Base-by-base conservation (phyloP, 176 grass and related monocot species). In the Stipa capillata region DNA sequence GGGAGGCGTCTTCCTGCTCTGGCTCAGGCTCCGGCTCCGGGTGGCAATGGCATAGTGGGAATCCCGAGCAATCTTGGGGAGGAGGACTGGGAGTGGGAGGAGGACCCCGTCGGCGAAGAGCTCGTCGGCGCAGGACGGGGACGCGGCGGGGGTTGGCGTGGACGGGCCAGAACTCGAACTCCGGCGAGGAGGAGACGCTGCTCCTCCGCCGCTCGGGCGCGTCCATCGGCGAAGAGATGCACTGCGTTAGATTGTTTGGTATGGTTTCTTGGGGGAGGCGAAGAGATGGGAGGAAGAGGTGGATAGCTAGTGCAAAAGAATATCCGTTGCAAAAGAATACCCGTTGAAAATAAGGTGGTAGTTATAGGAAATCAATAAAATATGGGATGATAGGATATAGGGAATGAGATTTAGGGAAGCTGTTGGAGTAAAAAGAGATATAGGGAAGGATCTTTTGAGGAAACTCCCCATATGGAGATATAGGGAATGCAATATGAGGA, bases 121-220 rank as follows among this genome's bases (percentile, higher is more conserved):
- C n/a, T n/a, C n/a, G n/a, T n/a, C 94, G 5, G 94, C 94, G 23
- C 80, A 76, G 66, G 85, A 85, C 1, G 80, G 77, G 5, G 77
- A 63, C 1, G 75, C 35, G 18, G 63, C 54, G n/a, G 29, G 83
- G 73, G 64, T 82, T 74, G 45, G 80, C 54, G 62, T 76, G 74
- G 66, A 88, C 32, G 20, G 85, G 74, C 90, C 94, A 97, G 86
- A 97, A 97, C 73, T 90, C 74, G 80, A 97, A 97, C 73, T 97
- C 94, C 10, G 85, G 62, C 1, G 88, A 93, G 35, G 87, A 89
- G 48, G 83, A 80, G 9, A 58, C 55, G 69, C 83, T 92, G 37
- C 86, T 92, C 48, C 88, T 34, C 61, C 84, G 56, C 50, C n/a
- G 42, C 40, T 73, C 79, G 28, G 65, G 73, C 42, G 49, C 57